Evolutionary conservation across 495 filamentous ascomycete genomes (phyloP), one percentile per base, ranked within the genome.

Genomic region (Penicillium cosmopolitanum): DNA sequence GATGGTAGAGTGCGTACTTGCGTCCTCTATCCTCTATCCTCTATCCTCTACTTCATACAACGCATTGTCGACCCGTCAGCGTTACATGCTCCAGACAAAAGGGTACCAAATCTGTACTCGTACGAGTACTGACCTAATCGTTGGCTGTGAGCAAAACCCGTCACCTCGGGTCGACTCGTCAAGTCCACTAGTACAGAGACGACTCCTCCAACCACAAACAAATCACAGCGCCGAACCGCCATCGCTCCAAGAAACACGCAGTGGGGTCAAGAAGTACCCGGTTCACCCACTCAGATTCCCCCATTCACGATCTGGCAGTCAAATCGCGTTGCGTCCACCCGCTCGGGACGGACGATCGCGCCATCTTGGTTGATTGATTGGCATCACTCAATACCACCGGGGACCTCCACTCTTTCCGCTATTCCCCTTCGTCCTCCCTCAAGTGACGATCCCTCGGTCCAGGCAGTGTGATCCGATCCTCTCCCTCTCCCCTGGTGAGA

Each of bases 261-360:
- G 42, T 44, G 42, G 42, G n/a, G 15, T 18, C 19, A 21, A 21
- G 19, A 21, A 21, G 19, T 21, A 21, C 36, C 36, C 36, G 12
- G 8, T 12, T 44, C 42, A 44, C 42, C 42, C 42, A 44, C 42
- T 44, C 42, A 44, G 0, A 44, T n/a, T 6, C 6, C 15, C n/a
- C 42, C 12, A 44, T 44, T 44, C 15, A 44, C 42, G 42, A 44
- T 44, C 42, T 44, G 42, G 16, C 42, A 44, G 42, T 44, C 42
- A 44, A 44, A 44, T 44, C 42, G 42, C 7, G 15, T 44, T 44
- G 16, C 15, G 42, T n/a, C 42, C 42, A 19, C 42, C 42, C 42
- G 42, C 42, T 44, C 42, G 42, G 42, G 42, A 44, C 42, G n/a
- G 42, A 44, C 42, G 42, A 44, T 44, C 42, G 42, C 42, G 42